phyloP scores from a whole-genome alignment of 164 flowering plant species.

The Buxus sempervirens region DNA sequence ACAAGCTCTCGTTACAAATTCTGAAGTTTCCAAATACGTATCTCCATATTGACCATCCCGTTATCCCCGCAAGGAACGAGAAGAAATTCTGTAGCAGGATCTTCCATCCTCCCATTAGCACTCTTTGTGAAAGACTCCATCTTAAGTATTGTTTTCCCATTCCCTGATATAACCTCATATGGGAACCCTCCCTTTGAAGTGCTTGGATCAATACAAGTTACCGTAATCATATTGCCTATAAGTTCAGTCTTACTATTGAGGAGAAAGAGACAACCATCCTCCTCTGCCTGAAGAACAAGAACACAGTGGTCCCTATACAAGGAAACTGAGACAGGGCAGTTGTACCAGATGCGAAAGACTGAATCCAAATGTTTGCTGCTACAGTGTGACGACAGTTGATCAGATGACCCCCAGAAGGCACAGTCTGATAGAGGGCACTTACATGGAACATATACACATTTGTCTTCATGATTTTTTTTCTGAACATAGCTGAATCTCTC shows the following conservation, averaged over 20 bases:
- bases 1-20: constrained; percentile 12
- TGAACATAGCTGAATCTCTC: constrained; percentile 30
- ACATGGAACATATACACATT: constrained; percentile 46
- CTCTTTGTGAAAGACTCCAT: constrained; percentile 42
- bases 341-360: constrained; percentile 44
- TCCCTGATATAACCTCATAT: constrained; percentile 44
- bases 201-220: constrained; percentile 37
- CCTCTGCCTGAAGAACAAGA: constrained; percentile 50
- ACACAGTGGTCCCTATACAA: constrained; percentile 30
- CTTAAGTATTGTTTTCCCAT: constrained; percentile 43
- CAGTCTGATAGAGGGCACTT: constrained; percentile 51
- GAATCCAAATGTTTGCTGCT: constrained; percentile 51
- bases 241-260: constrained; percentile 38
- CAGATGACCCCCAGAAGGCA: constrained; percentile 41
- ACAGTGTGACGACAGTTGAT: constrained; percentile 51
- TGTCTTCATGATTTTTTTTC: constrained; percentile 42
- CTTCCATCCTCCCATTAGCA: constrained; percentile 32
- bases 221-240: constrained; percentile 40
- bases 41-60: constrained; percentile 46
- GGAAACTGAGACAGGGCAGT: constrained; percentile 37
- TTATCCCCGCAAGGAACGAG: constrained; percentile 40
- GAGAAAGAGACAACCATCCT: constrained; percentile 56
- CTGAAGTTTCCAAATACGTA: constrained; percentile 46
- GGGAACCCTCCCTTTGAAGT: constrained; percentile 34
- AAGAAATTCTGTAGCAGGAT: constrained; percentile 43